phyloP scores from a whole-genome alignment of 441 rosid species.

The Monsonia emarginata region DNA sequence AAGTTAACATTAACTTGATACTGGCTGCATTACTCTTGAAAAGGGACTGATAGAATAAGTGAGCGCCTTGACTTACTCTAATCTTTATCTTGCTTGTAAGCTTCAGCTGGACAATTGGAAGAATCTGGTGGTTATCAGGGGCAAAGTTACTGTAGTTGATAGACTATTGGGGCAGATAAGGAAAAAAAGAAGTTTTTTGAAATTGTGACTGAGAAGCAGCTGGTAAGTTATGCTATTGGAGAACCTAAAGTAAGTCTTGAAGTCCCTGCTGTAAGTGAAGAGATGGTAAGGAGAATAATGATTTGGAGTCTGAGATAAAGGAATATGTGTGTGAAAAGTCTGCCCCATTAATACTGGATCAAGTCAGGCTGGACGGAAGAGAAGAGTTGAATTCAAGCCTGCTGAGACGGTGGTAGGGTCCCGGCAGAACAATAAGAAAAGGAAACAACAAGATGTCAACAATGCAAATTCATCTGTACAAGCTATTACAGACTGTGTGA shows the following conservation, averaged over 20 bases:
- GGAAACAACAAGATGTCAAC: slow-evolving; percentile 26
- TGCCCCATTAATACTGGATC: no score
- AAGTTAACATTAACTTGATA: no score
- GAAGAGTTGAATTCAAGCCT: slow-evolving; percentile 29
- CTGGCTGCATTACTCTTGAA: no score
- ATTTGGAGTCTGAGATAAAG: slow-evolving; percentile 19
- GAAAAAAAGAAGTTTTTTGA: slow-evolving; percentile 1
- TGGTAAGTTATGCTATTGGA: slow-evolving; percentile 18
- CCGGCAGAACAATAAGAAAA: slow-evolving; percentile 30
- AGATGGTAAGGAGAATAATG: slow-evolving; percentile 11
- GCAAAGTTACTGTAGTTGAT: slow-evolving; percentile 15
- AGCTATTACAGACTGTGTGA: neutral
- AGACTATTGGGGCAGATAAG: no score
- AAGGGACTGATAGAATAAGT: no score
- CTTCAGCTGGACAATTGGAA: no score
- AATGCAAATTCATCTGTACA: neutral
- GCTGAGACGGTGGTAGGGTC: slow-evolving; percentile 20
- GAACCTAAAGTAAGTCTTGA: slow-evolving; percentile 41
- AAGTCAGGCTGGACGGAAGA: slow-evolving; percentile 41
- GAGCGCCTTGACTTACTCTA: no score
- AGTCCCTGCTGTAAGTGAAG: slow-evolving; percentile 26
- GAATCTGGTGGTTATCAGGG: slow-evolving; percentile 14
- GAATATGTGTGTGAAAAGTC: slow-evolving; percentile 15
- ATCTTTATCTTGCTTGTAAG: no score
- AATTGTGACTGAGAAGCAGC: slow-evolving; percentile 13